These are phyloP conservation scores for Oenanthe sinensis DNA, from an alignment of 129 eudicot genomes.

Conservation along the genomic window DNA sequence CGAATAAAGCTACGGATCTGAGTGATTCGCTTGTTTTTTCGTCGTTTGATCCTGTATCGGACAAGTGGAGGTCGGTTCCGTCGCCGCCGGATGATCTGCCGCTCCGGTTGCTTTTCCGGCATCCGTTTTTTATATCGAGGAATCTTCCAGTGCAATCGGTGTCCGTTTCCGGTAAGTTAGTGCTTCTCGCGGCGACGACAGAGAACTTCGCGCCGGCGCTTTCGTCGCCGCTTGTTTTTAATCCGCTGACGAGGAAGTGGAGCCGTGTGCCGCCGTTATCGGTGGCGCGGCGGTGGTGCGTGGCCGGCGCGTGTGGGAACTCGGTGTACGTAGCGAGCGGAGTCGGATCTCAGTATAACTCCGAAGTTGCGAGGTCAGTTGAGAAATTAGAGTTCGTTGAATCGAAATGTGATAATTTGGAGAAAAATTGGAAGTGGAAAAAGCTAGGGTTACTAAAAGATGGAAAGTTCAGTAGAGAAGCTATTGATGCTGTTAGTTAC, in stretches of 20 bases:
- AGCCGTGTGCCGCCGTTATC: slow-evolving; percentile 42
- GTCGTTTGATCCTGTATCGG: slow-evolving; percentile 56
- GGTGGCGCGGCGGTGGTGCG: slow-evolving; percentile 75
- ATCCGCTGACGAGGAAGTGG: slow-evolving; percentile 42
- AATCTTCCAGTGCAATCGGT: slow-evolving; percentile 55
- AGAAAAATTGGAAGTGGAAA: slow-evolving; percentile 30
- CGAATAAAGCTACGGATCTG: slow-evolving; percentile 13
- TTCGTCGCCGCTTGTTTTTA: slow-evolving; percentile 47
- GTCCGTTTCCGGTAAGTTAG: slow-evolving; percentile 34
- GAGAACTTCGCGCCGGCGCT: slow-evolving; percentile 52
- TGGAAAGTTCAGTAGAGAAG: slow-evolving; percentile 57
- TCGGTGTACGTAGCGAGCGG: slow-evolving; percentile 66
- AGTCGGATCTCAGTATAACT: slow-evolving; percentile 48
- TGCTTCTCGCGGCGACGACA: slow-evolving; percentile 56
- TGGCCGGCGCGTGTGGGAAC: slow-evolving; percentile 35
- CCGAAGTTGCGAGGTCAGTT: slow-evolving; percentile 50
- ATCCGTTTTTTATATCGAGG: slow-evolving; percentile 71
- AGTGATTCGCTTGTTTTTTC: slow-evolving; percentile 24
- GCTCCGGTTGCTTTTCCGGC: slow-evolving; percentile 40
- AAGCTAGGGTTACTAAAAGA: slow-evolving; percentile 37
- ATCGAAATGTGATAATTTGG: not conserved
- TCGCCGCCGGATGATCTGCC: slow-evolving; percentile 31
- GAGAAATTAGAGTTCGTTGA: slow-evolving; percentile 29
- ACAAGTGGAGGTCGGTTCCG: slow-evolving; percentile 41
- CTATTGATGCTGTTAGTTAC: slow-evolving; percentile 70